Evolutionary conservation across 805 yeast species (phyloP), one percentile per base, ranked within the genome.

Genomic region (Yueomyces sinensis): DNA sequence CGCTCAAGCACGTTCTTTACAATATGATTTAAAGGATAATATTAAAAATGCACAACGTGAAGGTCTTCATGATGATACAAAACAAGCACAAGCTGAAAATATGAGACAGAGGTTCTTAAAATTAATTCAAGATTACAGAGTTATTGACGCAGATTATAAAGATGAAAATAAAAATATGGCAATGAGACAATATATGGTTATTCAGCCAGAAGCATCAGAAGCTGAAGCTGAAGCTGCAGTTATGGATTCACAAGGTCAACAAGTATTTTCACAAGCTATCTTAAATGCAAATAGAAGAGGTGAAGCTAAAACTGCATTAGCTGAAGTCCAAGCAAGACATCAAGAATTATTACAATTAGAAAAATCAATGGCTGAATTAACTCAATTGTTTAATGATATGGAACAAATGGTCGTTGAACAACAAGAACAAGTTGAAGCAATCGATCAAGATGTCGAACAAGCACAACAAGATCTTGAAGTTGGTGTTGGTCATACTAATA

Each of bases 291-390:
- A 82, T 54, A 77, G 94, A 62, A 74, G 86, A 54, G 94, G 94
- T 47, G 95, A 91, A 62, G 96, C 97, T 30, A 75, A 91, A 58
- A 76, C 95, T 24, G 97, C 93, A 3, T 70, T 91, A 48, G 82
- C 84, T 50, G 97, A 91, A 63, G 97, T 91, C 37, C 95, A 89
- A 63, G 76, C 82, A 34, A 78, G 98, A 64, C 97, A 91, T 65
- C 78, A 81, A 56, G 97, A 91, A 64, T 74, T 91, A 52, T 81
- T 83, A 64, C 82, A 84, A 66, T 79, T 91, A 61, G 97, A 89
- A 62, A 77, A 83, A 63, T 80, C 95, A 39, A 86, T 91, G 82
- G 84, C 89, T 27, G 98, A 91, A 62, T 73, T 91, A 61, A 82
- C 93, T 29, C 94, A 83, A 65, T 72, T 91, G 56, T 86, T 91